Evolutionary conservation across 1,139 yeast genomes (phyloP).

Genomic region (Pichia sp.): DNA sequence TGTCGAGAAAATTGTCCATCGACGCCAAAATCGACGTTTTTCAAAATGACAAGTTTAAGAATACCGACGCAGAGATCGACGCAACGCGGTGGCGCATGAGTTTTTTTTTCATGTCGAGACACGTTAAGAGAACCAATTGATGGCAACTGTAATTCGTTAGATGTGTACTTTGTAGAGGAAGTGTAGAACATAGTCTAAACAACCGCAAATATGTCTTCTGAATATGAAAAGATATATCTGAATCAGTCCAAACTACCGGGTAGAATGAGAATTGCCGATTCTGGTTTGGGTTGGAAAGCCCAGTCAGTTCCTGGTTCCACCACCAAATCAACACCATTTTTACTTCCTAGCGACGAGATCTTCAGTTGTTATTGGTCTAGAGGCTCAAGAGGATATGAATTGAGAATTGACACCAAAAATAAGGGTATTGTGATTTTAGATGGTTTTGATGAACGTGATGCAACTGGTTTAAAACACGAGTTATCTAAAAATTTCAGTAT

Average conservation of each 20-base stretch:
- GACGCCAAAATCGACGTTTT: neutral
- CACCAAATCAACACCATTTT: slow-evolving; percentile 60
- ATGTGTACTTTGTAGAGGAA: too few relatives aligned
- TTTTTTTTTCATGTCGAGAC: too few relatives aligned
- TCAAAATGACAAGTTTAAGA: too few relatives aligned
- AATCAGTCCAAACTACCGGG: slow-evolving; percentile 83
- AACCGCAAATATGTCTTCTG: slow-evolving; percentile 26
- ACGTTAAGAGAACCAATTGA: too few relatives aligned
- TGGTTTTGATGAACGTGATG: slow-evolving; percentile 84
- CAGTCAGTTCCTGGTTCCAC: slow-evolving; percentile 45
- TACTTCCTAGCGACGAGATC: slow-evolving; percentile 79
- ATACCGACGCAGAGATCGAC: neutral
- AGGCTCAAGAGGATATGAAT: slow-evolving; percentile 86
- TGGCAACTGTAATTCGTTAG: too few relatives aligned
- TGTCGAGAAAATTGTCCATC: neutral
- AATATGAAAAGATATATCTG: slow-evolving; percentile 80
- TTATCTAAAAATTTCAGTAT: slow-evolving; percentile 69
- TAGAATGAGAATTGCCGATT: slow-evolving; percentile 86
- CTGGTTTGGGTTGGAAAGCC: slow-evolving; percentile 97
- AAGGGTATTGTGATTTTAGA: slow-evolving; percentile 83
- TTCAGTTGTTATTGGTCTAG: slow-evolving; percentile 84
- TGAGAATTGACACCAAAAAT: slow-evolving; percentile 82
- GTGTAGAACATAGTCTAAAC: too few relatives aligned
- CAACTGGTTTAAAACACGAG: slow-evolving; percentile 72
- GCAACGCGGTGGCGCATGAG: neutral